phyloP scores from a whole-genome alignment of 306 rosid genomes.

The Quercus aquifolioides region DNA sequence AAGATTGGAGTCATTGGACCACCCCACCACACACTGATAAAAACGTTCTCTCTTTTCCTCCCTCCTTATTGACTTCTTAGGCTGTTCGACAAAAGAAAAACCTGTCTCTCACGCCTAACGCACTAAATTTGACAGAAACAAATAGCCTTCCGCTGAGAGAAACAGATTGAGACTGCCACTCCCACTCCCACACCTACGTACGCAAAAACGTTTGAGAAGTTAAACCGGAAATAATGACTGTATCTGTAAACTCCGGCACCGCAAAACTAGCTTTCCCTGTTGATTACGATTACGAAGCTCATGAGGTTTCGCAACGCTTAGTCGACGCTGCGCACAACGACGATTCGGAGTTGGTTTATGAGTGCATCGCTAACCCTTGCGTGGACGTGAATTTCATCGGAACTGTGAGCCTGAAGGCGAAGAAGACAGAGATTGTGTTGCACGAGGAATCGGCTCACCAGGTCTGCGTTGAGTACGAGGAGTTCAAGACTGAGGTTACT shows the following conservation, averaged over 20 bases:
- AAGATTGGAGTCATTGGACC: too few relatives aligned
- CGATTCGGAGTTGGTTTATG: slow-evolving; percentile 22
- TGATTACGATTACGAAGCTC: slow-evolving; percentile 28
- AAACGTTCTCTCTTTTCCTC: background rate
- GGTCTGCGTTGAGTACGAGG: slow-evolving; percentile 45
- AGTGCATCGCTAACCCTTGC: slow-evolving; percentile 28
- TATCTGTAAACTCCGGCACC: slow-evolving; percentile 27
- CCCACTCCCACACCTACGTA: background rate
- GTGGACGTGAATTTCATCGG: slow-evolving; percentile 67
- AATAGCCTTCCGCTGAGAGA: background rate
- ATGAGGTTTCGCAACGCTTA: slow-evolving; percentile 44
- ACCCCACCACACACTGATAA: too few relatives aligned
- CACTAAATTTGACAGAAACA: background rate
- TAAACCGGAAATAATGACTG: slow-evolving; percentile 25
- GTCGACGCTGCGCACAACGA: slow-evolving; percentile 45
- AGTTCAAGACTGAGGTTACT: slow-evolving; percentile 65
- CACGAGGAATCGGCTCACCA: slow-evolving; percentile 48
- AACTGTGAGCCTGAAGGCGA: slow-evolving; percentile 50
- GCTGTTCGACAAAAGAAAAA: background rate
- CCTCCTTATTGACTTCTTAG: background rate
- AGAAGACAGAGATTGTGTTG: slow-evolving; percentile 47
- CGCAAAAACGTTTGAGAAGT: background rate
- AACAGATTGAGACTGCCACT: too few relatives aligned
- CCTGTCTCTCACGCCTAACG: background rate
- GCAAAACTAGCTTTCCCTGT: slow-evolving; percentile 47